A percentile compares a stretch with the other conserved stretches of the same genome.
phyloP scores from a whole-genome alignment of 2,329 filamentous ascomycete genomes.

The Paraphaeosphaeria sporulosa region DNA sequence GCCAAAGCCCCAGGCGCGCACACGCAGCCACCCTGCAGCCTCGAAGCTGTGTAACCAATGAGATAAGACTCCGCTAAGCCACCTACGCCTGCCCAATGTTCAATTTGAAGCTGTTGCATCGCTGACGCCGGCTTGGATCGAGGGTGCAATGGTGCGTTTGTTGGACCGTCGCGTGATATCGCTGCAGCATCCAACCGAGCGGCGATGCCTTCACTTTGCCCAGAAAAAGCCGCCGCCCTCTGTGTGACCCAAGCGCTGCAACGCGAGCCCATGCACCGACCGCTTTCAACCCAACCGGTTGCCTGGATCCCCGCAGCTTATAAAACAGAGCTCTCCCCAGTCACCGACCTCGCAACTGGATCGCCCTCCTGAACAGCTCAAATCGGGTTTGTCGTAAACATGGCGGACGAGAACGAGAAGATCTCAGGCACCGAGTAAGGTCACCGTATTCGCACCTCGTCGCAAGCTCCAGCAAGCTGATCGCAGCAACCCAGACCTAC shows the following conservation, averaged over 20 bases:
- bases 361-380: not conserved
- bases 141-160: not conserved
- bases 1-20: conserved; percentile 8
- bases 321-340: conserved; percentile 9
- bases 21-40: conserved; percentile 5
- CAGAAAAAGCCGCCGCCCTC: not conserved
- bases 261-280: conserved; percentile 7
- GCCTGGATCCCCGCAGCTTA: conserved; percentile 11
- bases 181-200: not conserved
- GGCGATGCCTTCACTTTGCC: conserved; percentile 9
- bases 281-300: conserved; percentile 12
- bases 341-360: not conserved
- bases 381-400: not conserved
- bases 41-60: not conserved
- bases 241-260: conserved; percentile 13
- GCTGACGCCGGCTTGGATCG: conserved; percentile 1
- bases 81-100: not conserved
- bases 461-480: conserved; percentile 12
- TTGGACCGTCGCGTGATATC: conserved; percentile 8
- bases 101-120: conserved; percentile 9
- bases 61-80: not conserved
- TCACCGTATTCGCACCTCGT: not conserved
- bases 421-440: conserved; percentile 14
- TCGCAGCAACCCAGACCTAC: conserved; percentile 22
- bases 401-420: conserved; percentile 15